Percentiles rank a stretch among this genome's conserved stretches.
Evolutionary conservation across 2,329 filamentous ascomycete genomes (phyloP).

Genomic region (Purpureocillium takamizusanense): DNA sequence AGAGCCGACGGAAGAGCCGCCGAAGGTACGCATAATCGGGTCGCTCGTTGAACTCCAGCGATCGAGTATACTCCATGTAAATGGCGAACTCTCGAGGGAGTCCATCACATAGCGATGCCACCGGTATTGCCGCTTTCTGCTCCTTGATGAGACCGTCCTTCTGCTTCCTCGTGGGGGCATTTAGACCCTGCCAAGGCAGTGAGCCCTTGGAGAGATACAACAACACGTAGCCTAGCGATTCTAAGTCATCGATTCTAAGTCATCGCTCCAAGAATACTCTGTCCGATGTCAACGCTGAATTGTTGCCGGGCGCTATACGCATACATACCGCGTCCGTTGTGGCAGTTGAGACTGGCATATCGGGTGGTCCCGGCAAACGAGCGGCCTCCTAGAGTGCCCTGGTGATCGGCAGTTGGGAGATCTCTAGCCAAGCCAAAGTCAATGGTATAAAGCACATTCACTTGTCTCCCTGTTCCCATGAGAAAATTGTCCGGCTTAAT

Average conservation of each 20-base stretch:
- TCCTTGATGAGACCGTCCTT: constrained; percentile 33
- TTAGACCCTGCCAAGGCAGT: constrained; percentile 64
- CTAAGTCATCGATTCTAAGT: constrained; percentile 47
- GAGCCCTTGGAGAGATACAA: too few relatives aligned
- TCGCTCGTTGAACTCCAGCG: constrained; percentile 65
- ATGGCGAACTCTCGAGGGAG: constrained; percentile 70
- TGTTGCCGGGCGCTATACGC: too few relatives aligned
- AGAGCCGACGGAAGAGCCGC: constrained; percentile 67
- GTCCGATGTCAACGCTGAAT: too few relatives aligned
- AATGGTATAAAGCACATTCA: constrained; percentile 98
- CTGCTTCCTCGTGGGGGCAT: constrained; percentile 57
- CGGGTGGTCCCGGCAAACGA: too few relatives aligned
- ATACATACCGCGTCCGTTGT: too few relatives aligned
- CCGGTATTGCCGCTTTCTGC: constrained; percentile 41
- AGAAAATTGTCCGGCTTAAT: constrained; percentile 99
- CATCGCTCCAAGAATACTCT: constrained; percentile 34
- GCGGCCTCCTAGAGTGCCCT: constrained; percentile 98
- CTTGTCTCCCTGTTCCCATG: constrained; percentile 97
- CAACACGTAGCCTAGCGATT: too few relatives aligned
- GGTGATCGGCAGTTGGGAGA: constrained; percentile 98
- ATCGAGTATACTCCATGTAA: constrained; percentile 68
- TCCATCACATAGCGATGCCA: constrained; percentile 63
- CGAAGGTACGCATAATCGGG: constrained; percentile 68
- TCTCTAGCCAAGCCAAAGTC: constrained; percentile 99
- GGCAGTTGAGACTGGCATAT: too few relatives aligned